Evolutionary conservation across 192 early-diverging fungal genomes (phyloP).

Genomic region (Linnemannia zychae): DNA sequence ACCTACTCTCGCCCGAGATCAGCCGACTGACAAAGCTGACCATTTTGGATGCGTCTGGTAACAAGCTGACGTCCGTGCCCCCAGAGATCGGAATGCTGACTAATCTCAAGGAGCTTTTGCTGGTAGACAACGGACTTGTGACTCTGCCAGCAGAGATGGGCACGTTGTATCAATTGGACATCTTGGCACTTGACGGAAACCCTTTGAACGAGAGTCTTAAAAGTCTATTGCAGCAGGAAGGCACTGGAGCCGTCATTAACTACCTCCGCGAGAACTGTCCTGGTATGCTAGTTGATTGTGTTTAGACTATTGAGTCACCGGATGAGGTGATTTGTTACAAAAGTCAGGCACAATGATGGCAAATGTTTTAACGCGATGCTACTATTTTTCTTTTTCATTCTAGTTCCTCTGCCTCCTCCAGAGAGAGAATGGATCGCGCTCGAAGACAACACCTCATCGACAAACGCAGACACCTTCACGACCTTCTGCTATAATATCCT

Average conservation of each 20-base stretch:
- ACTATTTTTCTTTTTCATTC: background rate
- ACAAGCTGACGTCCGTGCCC: conserved; percentile 85
- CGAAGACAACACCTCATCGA: conserved; percentile 78
- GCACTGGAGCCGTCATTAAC: conserved; percentile 82
- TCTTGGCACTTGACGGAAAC: conserved; percentile 95
- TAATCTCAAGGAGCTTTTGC: conserved; percentile 82
- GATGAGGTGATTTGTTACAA: background rate
- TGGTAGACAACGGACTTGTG: conserved; percentile 93
- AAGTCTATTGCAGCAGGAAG: conserved; percentile 87
- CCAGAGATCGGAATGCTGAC: conserved; percentile 91
- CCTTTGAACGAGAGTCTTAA: conserved; percentile 88
- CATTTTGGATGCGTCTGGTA: conserved; percentile 90
- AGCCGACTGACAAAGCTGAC: conserved; percentile 74
- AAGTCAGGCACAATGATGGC: background rate
- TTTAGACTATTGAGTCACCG: background rate
- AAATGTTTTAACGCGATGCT: background rate
- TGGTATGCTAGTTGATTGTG: conserved; percentile 57
- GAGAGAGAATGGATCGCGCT: conserved; percentile 93
- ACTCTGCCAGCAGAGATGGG: conserved; percentile 92
- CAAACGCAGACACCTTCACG: conserved; percentile 82
- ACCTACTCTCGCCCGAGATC: conserved; percentile 80
- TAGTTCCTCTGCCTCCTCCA: conserved; percentile 82
- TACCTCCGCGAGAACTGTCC: conserved; percentile 92
- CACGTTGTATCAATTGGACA: conserved; percentile 89
- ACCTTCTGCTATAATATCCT: conserved; percentile 96